Base-by-base conservation (phyloP, 257 asterid species). In the Verbascum thapsus region DNA sequence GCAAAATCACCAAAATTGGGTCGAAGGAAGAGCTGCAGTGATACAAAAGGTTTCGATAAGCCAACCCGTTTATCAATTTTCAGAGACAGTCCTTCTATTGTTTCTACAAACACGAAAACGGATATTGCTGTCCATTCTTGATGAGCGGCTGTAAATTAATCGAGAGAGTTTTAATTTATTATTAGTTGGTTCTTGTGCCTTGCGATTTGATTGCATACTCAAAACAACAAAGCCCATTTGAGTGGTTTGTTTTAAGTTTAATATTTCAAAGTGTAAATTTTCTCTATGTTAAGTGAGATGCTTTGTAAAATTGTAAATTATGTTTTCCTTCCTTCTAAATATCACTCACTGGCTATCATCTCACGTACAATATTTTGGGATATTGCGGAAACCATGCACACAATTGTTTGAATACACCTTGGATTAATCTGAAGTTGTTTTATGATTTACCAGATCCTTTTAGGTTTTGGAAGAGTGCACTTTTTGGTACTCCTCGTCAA, bases 1-100 rank as follows among this genome's bases (percentile, higher is more conserved):
- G 91, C 97, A 39, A 89, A 89, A 70, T 89, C 97, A 45, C 97
- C 97, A 22, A 89, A 87, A 64, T 61, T 87, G 71, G 97, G 97
- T 41, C 71, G 95, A 74, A 84, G 85, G 70, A 88, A 88, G 85
- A 83, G 80, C 85, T 80, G 63, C 69, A 72, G 77, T 52, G 82
- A 81, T 52, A 70, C 85, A 15, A 81, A 75, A 70, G 71, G 69
- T 50, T 32, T 64, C 23, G 72, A 75, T 48, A 75, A 68, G 54
- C 78, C 69, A 51, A 58, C 67, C 42, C 72, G 74, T 72, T 79
- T 81, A 56, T 75, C 64, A 55, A 72, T 81, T 45, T 80, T 71
- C 70, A 63, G 71, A 26, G 83, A 81, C 55, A 55, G 65, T 26
- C 70, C 71, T 13, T 12, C 67, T 4, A 48, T 30, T 20, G 66